phyloP scores from a whole-genome alignment of 139 green algal genomes.

The Nannochloris sp. region DNA sequence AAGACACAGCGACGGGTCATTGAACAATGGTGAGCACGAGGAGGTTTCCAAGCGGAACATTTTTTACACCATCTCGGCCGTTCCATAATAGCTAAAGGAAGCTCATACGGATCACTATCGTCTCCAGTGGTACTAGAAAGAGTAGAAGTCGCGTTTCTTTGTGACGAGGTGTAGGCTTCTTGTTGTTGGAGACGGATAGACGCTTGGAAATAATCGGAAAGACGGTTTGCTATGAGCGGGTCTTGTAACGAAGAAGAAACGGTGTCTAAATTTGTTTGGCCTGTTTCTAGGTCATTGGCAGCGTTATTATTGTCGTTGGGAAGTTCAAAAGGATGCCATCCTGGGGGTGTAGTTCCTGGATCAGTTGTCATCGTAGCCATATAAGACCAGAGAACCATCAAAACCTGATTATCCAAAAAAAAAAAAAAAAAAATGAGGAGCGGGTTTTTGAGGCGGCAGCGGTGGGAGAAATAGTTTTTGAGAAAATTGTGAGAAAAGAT shows the following conservation, averaged over 20 bases:
- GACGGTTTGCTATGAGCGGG: no score
- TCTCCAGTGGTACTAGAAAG: no score
- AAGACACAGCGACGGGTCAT: conserved; percentile 83
- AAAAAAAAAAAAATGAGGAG: conserved; percentile 4
- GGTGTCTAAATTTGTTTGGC: no score
- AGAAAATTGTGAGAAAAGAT: background rate
- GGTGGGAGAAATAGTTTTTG: no score
- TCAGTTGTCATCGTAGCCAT: conserved; percentile 71
- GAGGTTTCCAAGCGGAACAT: conserved; percentile 80
- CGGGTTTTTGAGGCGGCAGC: conserved; percentile 11
- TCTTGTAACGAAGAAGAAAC: no score
- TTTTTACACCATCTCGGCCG: conserved; percentile 47
- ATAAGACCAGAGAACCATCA: conserved; percentile 89
- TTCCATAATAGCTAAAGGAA: background rate
- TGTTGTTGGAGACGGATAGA: no score
- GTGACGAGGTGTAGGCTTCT: no score
- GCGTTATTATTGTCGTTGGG: no score
- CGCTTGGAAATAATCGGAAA: no score
- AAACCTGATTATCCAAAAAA: conserved; percentile 36
- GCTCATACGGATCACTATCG: no score
- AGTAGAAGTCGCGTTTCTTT: no score
- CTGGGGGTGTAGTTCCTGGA: conserved; percentile 73
- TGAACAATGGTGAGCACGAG: conserved; percentile 85
- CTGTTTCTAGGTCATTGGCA: no score
- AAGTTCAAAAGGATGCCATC: conserved; percentile 81